A percentile compares a stretch with the other conserved stretches of the same genome.
Conservation (phyloP, 2,329 filamentous ascomycete species). For the Talaromyces piceae region DNA sequence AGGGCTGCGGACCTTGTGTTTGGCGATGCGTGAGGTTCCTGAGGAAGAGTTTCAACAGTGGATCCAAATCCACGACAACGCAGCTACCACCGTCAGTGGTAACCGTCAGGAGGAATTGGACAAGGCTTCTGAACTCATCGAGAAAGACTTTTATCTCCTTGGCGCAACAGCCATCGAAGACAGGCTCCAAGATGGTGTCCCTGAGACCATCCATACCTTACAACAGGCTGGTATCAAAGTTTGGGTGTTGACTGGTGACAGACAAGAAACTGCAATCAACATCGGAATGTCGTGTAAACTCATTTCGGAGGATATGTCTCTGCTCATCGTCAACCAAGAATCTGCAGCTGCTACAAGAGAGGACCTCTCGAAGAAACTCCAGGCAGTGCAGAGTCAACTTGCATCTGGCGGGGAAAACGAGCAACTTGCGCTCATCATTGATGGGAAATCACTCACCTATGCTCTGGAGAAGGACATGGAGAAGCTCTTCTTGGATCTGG, state of each 20-base stretch:
- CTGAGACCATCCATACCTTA: conserved; percentile 94
- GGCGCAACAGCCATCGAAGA: conserved; percentile 97
- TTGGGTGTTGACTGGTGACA: conserved; percentile 95
- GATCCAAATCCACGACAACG: conserved; percentile 77
- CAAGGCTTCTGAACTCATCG: conserved; percentile 93
- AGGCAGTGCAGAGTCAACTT: conserved; percentile 78
- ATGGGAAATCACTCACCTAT: conserved; percentile 89
- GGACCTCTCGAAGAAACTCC: conserved; percentile 87
- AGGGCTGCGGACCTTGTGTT: conserved; percentile 84
- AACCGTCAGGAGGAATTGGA: conserved; percentile 92
- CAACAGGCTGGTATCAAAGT: conserved; percentile 97
- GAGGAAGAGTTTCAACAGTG: conserved; percentile 86
- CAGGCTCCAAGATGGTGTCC: conserved; percentile 91
- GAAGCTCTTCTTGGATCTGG: conserved; percentile 85
- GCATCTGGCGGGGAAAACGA: conserved; percentile 56
- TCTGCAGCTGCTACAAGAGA: conserved; percentile 68
- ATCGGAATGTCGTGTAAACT: conserved; percentile 99
- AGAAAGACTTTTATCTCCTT: conserved; percentile 82
- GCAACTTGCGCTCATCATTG: conserved; percentile 83
- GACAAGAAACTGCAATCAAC: conserved; percentile 98
- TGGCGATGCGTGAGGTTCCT: conserved; percentile 87
- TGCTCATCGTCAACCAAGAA: conserved; percentile 94
- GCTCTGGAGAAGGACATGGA: conserved; percentile 91
- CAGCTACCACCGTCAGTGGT: conserved; percentile 81
- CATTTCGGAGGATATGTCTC: conserved; percentile 96